These are phyloP conservation scores for Flaveria brownii DNA, from an alignment of 129 eudicot genomes.

Conservation along the genomic window DNA sequence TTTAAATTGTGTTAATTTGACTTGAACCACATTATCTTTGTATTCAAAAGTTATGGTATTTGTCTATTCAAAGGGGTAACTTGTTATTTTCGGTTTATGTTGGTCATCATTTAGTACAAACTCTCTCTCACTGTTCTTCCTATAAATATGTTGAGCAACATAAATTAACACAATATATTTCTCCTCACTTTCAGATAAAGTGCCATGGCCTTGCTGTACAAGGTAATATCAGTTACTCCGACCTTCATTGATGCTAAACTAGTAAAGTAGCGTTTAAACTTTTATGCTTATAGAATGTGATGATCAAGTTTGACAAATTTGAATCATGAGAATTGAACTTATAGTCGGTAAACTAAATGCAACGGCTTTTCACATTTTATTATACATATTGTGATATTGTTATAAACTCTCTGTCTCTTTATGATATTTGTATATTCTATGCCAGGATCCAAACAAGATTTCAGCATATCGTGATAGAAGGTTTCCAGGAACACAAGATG, in stretches of 20 bases:
- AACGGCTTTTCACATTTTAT: slow-evolving; percentile 1
- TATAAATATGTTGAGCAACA: slow-evolving; percentile 10
- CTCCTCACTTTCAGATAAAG: slow-evolving; percentile 29
- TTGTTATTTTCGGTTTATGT: not conserved
- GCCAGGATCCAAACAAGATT: slow-evolving; percentile 81
- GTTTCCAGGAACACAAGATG: slow-evolving; percentile 93
- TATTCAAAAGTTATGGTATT: not conserved
- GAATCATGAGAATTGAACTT: not conserved
- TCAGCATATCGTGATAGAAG: slow-evolving; percentile 94
- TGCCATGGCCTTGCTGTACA: slow-evolving; percentile 46
- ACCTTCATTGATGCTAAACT: not conserved
- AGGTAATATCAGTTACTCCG: slow-evolving; percentile 26
- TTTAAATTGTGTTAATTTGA: not conserved
- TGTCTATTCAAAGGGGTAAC: not conserved
- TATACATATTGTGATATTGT: not conserved
- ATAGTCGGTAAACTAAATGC: not conserved
- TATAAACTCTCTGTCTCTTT: not conserved
- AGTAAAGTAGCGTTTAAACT: not conserved
- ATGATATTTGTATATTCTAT: slow-evolving; percentile 21
- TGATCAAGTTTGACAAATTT: not conserved
- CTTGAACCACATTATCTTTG: not conserved
- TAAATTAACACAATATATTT: slow-evolving; percentile 18
- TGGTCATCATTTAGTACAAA: not conserved
- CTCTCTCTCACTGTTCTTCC: not conserved
- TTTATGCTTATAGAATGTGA: not conserved